Evolutionary conservation across 169 alveolate species (phyloP).

Genomic region (Plasmodium yoelii): DNA sequence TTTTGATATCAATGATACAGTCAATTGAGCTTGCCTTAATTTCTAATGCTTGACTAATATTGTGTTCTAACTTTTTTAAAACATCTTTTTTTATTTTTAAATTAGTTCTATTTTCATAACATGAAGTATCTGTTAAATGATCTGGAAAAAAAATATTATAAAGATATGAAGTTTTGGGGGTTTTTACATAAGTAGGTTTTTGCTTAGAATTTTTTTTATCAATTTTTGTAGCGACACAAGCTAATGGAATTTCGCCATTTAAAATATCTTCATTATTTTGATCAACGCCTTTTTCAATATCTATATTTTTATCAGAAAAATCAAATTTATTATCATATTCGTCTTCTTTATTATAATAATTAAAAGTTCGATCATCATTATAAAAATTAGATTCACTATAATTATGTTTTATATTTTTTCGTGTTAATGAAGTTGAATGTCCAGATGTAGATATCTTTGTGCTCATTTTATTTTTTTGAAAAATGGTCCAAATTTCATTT

Average conservation of each 20-base stretch:
- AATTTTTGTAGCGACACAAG: conserved; percentile 69
- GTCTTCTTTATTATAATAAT: background rate
- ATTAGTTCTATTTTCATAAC: conserved; percentile 19
- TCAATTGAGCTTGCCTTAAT: conserved; percentile 72
- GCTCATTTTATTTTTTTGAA: conserved; percentile 1
- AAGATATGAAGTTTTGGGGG: conserved; percentile 47
- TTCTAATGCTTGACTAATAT: conserved; percentile 66
- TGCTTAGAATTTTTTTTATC: conserved; percentile 64
- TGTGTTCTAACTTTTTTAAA: conserved; percentile 53
- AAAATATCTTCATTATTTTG: conserved; percentile 26
- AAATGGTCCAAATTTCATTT: conserved; percentile 45
- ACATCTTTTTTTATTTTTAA: conserved; percentile 57
- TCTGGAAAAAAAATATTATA: conserved; percentile 48
- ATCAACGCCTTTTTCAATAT: background rate
- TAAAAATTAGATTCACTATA: background rate
- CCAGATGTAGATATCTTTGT: background rate
- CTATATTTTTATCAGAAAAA: background rate
- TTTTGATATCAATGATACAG: conserved; percentile 63
- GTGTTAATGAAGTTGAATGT: background rate
- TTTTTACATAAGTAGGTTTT: conserved; percentile 67
- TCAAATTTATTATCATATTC: background rate
- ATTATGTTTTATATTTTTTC: background rate
- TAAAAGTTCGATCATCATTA: background rate
- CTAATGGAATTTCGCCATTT: conserved; percentile 66
- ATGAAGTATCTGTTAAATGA: conserved; percentile 13